Evolutionary conservation across 2,329 filamentous ascomycete species (phyloP), one percentile per base, ranked within the genome.

Genomic region (Talaromyces rugulosus): DNA sequence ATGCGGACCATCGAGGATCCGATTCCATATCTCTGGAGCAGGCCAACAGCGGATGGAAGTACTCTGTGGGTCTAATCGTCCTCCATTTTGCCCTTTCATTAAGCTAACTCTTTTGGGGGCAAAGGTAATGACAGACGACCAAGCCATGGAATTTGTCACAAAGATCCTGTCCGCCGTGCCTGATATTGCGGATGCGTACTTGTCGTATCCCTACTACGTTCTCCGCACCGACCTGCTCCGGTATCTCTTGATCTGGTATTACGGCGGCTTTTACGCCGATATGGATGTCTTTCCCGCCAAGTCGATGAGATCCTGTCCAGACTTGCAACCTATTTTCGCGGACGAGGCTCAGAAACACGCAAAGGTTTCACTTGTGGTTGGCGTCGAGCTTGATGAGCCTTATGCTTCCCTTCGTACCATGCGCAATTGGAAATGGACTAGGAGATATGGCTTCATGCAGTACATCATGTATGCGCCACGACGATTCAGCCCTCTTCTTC

Each of bases 181-280:
- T 4, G 70, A 70, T 3, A 66, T 75, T 7, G 63, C 64, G 18
- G 62, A 50, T 0, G 33, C 70, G 3, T 75, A 73, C 62, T 63
- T 69, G 34, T 69, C 70, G 42, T 75, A 74, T 34, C 72, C 72
- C 0, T 66, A 88, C 77, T 14, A 81, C 75, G 64, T 83, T 71
- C 63, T 80, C 72, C 5, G 85, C 80, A 47, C 86, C 80, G 50
- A 87, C 73, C 27, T 78, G 66, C 64, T 78, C 12, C 72, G 73
- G 16, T 76, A 75, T 52, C 65, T 76, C 4, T 62, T 76, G 2
- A 61, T 76, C 4, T 76, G 73, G 71, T 74, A 74, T 59, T 68
- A 70, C 30, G 74, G 73, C 12, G 74, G 74, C 31, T 74, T 71
- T 62, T 76, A 75, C 50, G 69, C 72, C 12, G 74, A 76, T 34